Evolutionary conservation across 805 yeast genomes (phyloP).

Genomic region (Kazachstania kunashirensis): DNA sequence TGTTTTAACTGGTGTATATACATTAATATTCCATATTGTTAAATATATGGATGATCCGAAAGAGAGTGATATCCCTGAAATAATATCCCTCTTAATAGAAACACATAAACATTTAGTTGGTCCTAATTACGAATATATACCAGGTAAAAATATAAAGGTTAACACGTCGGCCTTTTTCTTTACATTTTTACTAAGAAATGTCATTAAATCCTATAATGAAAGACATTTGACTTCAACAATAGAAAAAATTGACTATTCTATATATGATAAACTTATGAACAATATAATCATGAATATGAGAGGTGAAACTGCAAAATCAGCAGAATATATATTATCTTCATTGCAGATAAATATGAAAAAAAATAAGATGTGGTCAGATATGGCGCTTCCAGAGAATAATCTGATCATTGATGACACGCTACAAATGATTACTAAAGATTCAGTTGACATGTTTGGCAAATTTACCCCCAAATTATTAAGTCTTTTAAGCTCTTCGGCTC

Average conservation of each 20-base stretch:
- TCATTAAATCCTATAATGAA: conserved; percentile 9
- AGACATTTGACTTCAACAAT: background rate
- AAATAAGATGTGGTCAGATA: background rate
- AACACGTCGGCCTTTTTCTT: conserved; percentile 18
- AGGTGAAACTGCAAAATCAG: conserved; percentile 12
- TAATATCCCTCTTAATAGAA: conserved; percentile 9
- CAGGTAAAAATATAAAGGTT: conserved; percentile 21
- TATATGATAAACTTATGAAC: conserved; percentile 8
- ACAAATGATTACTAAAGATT: background rate
- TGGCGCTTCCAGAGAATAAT: background rate
- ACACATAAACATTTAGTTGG: conserved; percentile 15
- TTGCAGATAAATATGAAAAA: background rate
- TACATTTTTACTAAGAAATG: conserved; percentile 16
- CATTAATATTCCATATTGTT: conserved; percentile 13
- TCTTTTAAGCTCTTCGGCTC: background rate
- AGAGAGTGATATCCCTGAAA: conserved; percentile 6
- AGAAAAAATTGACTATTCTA: conserved; percentile 4
- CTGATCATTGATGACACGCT: background rate
- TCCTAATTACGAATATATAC: conserved; percentile 9
- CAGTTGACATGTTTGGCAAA: background rate
- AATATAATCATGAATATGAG: conserved; percentile 9
- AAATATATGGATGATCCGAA: conserved; percentile 13
- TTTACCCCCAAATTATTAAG: background rate
- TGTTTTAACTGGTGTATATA: conserved; percentile 18
- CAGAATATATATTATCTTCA: conserved; percentile 5